Conservation (phyloP, 2,329 filamentous ascomycete species). For the Didymella exigua region DNA sequence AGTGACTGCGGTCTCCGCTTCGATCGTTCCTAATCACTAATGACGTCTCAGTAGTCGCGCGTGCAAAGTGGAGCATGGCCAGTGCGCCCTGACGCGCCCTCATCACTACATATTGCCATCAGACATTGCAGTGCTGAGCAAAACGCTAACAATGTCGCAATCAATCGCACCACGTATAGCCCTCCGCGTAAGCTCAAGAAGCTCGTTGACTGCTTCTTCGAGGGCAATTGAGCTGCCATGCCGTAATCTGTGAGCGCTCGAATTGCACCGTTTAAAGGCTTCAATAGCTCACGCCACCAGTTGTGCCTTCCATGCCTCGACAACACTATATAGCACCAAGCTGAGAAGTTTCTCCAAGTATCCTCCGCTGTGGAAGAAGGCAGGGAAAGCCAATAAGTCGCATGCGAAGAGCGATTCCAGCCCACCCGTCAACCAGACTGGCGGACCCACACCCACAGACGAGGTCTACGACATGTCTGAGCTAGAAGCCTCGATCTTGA, state of each 20-base stretch:
- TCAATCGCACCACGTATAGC: slow-evolving; percentile 31
- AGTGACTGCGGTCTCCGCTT: not conserved
- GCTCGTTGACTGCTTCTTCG: slow-evolving; percentile 11
- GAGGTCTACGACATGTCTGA: slow-evolving; percentile 67
- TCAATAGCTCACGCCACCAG: slow-evolving; percentile 11
- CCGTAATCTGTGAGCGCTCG: slow-evolving; percentile 32
- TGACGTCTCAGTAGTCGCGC: slow-evolving; percentile 10
- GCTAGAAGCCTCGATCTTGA: slow-evolving; percentile 62
- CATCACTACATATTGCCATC: slow-evolving; percentile 1
- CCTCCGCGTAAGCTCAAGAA: slow-evolving; percentile 25
- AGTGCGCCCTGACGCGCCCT: slow-evolving; percentile 13
- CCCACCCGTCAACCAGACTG: slow-evolving; percentile 34
- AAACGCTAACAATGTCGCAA: slow-evolving; percentile 33
- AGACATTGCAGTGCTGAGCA: not conserved
- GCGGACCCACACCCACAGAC: slow-evolving; percentile 46
- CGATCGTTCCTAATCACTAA: not conserved
- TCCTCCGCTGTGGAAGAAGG: slow-evolving; percentile 56
- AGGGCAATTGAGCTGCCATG: slow-evolving; percentile 34
- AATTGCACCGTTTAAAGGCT: not conserved
- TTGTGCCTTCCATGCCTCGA: slow-evolving; percentile 10
- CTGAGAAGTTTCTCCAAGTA: slow-evolving; percentile 52
- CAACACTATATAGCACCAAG: slow-evolving; percentile 4
- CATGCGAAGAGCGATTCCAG: slow-evolving; percentile 44
- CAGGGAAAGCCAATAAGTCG: slow-evolving; percentile 56
- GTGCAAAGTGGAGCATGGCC: slow-evolving; percentile 13